These are phyloP conservation scores for Hypoxylon lienhwacheense DNA, from an alignment of 495 filamentous ascomycete genomes.

Conservation along the genomic window DNA sequence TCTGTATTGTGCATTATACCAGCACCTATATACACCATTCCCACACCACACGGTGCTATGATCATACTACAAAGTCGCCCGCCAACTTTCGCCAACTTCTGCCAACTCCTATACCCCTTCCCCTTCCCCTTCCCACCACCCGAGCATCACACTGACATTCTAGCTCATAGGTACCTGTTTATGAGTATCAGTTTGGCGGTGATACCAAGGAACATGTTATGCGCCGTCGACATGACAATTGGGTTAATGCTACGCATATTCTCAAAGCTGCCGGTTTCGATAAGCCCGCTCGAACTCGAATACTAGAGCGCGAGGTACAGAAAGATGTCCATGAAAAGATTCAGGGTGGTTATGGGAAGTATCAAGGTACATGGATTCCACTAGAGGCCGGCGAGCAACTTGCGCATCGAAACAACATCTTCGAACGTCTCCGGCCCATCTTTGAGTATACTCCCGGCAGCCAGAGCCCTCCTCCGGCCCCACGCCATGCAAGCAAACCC, in stretches of 20 bases:
- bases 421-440: slow-evolving; percentile 78
- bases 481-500: slow-evolving; percentile 85
- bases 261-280: slow-evolving; percentile 71
- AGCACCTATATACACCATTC: too few relatives aligned
- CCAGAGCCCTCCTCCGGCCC: slow-evolving; percentile 87
- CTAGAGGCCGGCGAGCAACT: slow-evolving; percentile 77
- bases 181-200: slow-evolving; percentile 76
- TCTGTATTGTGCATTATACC: too few relatives aligned
- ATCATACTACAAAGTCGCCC: too few relatives aligned
- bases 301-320: slow-evolving; percentile 95
- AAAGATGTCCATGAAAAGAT: slow-evolving; percentile 96
- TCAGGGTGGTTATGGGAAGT: slow-evolving; percentile 98
- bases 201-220: slow-evolving; percentile 77
- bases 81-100: too few relatives aligned
- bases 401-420: slow-evolving; percentile 80
- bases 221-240: slow-evolving; percentile 84
- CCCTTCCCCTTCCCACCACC: slow-evolving; percentile 60
- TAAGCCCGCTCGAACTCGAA: slow-evolving; percentile 90
- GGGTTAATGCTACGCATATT: slow-evolving; percentile 96
- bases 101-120: too few relatives aligned
- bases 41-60: too few relatives aligned
- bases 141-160: slow-evolving; percentile 60
- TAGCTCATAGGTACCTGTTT: slow-evolving; percentile 80
- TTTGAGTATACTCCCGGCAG: slow-evolving; percentile 87
- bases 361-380: slow-evolving; percentile 98